phyloP scores from a whole-genome alignment of 176 grass and related monocot species.

The Oryza officinalis region DNA sequence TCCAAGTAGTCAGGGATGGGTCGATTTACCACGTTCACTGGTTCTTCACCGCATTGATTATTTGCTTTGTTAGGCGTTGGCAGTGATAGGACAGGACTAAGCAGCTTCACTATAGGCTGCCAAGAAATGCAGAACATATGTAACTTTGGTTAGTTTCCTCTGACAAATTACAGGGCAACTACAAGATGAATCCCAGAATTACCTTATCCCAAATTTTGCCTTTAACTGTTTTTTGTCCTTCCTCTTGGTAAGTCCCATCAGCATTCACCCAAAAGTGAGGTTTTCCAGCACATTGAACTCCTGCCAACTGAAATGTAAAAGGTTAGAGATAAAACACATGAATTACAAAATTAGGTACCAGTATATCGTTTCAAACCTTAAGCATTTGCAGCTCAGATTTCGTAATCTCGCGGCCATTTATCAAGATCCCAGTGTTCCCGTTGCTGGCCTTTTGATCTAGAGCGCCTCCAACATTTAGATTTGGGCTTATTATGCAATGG shows the following conservation, averaged over 20 bases:
- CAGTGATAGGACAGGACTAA: slow-evolving; percentile 84
- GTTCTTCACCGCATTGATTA: slow-evolving; percentile 56
- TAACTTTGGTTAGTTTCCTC: slow-evolving; percentile 24
- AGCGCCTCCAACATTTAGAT: slow-evolving; percentile 76
- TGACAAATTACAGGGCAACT: slow-evolving; percentile 2
- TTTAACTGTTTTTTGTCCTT: slow-evolving; percentile 95
- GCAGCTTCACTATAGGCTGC: slow-evolving; percentile 91
- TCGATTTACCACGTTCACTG: slow-evolving; percentile 43
- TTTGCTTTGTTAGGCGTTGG: slow-evolving; percentile 67
- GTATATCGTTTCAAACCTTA: slow-evolving; percentile 59
- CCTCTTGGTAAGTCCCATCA: slow-evolving; percentile 96
- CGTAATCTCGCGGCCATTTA: slow-evolving; percentile 97
- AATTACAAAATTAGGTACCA: slow-evolving; percentile 16
- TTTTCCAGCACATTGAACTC: slow-evolving; percentile 97
- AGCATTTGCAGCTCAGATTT: slow-evolving; percentile 93
- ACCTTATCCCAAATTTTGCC: slow-evolving; percentile 98
- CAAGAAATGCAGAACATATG: slow-evolving; percentile 29
- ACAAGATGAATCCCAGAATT: slow-evolving; percentile 17
- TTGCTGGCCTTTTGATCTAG: slow-evolving; percentile 80
- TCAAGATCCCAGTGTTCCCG: slow-evolving; percentile 80
- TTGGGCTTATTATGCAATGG: slow-evolving; percentile 78
- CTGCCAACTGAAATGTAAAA: slow-evolving; percentile 73
- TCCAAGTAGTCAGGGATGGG: slow-evolving; percentile 67
- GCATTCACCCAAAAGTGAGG: slow-evolving; percentile 99
- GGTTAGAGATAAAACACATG: neutral